Percentiles rank a stretch among this genome's conserved stretches.
Conservation (phyloP, 345 rosid genomes). For the Hypericum perforatum region DNA sequence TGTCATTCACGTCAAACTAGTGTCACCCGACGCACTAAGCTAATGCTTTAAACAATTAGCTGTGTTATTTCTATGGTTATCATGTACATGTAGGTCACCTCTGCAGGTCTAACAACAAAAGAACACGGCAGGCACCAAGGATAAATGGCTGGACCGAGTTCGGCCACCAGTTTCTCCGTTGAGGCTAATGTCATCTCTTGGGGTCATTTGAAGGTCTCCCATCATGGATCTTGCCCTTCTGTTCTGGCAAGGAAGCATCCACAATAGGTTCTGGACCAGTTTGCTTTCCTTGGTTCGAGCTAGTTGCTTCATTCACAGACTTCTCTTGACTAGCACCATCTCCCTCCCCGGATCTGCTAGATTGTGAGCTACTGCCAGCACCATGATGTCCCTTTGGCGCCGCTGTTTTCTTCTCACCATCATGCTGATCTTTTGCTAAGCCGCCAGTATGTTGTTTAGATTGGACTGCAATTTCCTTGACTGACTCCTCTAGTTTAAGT, state of each 20-base stretch:
- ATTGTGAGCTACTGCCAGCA: conserved; percentile 6
- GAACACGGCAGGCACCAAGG: no score
- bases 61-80: no score
- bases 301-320: conserved; percentile 9
- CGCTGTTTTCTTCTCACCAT: conserved; percentile 14
- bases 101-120: no score
- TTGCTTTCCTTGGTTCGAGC: conserved; percentile 6
- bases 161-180: no score
- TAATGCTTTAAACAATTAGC: no score
- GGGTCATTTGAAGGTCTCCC: conserved; percentile 8
- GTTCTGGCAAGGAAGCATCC: conserved; percentile 20
- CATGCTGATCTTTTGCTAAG: conserved; percentile 26
- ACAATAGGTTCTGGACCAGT: conserved; percentile 4
- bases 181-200: no score
- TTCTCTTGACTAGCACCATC: conserved; percentile 6
- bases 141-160: no score
- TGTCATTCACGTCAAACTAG: no score
- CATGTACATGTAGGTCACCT: no score
- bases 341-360: conserved; percentile 16
- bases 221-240: conserved; percentile 12
- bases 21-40: no score
- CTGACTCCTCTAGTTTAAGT: conserved; percentile 54
- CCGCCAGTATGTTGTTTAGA: conserved; percentile 29
- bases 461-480: conserved; percentile 54
- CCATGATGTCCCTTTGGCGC: conserved; percentile 7